phyloP scores from a whole-genome alignment of 1,139 yeast genomes.

The Protomyces gravidus region DNA sequence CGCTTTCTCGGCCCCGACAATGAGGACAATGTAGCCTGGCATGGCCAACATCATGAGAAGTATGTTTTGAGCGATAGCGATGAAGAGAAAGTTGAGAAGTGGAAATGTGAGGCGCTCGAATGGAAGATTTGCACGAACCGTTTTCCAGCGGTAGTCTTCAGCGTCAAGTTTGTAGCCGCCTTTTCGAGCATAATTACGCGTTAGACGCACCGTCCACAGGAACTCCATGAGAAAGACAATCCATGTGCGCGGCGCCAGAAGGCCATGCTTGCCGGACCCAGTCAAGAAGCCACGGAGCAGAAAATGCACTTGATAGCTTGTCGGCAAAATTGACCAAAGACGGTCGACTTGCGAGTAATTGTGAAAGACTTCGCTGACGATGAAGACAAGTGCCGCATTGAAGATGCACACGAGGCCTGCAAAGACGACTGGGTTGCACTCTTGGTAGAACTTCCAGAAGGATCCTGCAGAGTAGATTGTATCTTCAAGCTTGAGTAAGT shows the following conservation, averaged over 20 bases:
- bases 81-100: slow-evolving; percentile 31
- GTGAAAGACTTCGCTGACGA: slow-evolving; percentile 19
- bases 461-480: slow-evolving; percentile 14
- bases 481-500: slow-evolving; percentile 8
- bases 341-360: slow-evolving; percentile 34
- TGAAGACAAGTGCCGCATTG: slow-evolving; percentile 14
- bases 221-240: slow-evolving; percentile 23
- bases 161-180: slow-evolving; percentile 34
- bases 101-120: slow-evolving; percentile 13
- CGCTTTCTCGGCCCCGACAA: slow-evolving; percentile 23
- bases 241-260: slow-evolving; percentile 27
- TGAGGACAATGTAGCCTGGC: slow-evolving; percentile 33
- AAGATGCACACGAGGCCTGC: slow-evolving; percentile 12
- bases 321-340: slow-evolving; percentile 34
- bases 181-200: slow-evolving; percentile 34
- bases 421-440: slow-evolving; percentile 20
- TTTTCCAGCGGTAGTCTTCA: slow-evolving; percentile 35
- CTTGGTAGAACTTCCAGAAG: slow-evolving; percentile 20
- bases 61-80: slow-evolving; percentile 30
- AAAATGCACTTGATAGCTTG: slow-evolving; percentile 30
- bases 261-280: slow-evolving; percentile 25
- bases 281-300: slow-evolving; percentile 27
- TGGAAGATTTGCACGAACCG: slow-evolving; percentile 28
- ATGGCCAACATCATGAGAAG: slow-evolving; percentile 31
- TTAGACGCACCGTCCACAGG: slow-evolving; percentile 33